Base-by-base conservation (phyloP, 306 rosid species). In the Arachis hypogaea region DNA sequence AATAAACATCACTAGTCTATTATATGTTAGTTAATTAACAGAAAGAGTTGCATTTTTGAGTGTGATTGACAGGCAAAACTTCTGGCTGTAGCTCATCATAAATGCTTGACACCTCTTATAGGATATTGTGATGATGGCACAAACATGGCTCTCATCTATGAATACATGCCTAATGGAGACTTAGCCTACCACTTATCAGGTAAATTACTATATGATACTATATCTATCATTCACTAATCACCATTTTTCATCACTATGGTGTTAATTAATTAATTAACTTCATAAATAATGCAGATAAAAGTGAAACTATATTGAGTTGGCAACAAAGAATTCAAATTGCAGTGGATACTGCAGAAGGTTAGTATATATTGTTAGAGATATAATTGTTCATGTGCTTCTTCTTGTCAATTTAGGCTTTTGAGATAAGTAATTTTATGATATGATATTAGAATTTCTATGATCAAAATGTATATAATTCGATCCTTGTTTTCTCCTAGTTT, bases 261-360 rank as follows among this genome's bases (percentile, higher is more conserved):
- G 33, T 52, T 62, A 33, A 59, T 69, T 68, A 14, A 50, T 73
- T 3, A 38, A 46, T 11, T 42, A 11, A 40, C 69, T 80, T 51
- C 44, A 11, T 36, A 45, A 79, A 52, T 84, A 79, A 52, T 84
- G 78, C 76, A 88, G 92, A 74, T 41, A 79, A 64, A 70, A 80
- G 56, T 38, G 36, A 46, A 44, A 59, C 75, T 66, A 52, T 69
- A 43, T 69, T 91, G 81, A 77, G 43, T 72, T 91, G 92, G 97
- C 82, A 73, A 70, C 77, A 81, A 36, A 78, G 93, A 66, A 82
- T 91, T 59, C 78, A 69, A 40, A 84, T 87, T 9, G 89, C 93
- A 65, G 63, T 79, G 10, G 93, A 89, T 72, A 75, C 84, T 45
- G 89, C 86, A 36, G 86, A 84, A 77, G 95, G 95, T 91, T 7